These are phyloP conservation scores for Castanea mollissima DNA, from an alignment of 306 rosid genomes.

Conservation along the genomic window DNA sequence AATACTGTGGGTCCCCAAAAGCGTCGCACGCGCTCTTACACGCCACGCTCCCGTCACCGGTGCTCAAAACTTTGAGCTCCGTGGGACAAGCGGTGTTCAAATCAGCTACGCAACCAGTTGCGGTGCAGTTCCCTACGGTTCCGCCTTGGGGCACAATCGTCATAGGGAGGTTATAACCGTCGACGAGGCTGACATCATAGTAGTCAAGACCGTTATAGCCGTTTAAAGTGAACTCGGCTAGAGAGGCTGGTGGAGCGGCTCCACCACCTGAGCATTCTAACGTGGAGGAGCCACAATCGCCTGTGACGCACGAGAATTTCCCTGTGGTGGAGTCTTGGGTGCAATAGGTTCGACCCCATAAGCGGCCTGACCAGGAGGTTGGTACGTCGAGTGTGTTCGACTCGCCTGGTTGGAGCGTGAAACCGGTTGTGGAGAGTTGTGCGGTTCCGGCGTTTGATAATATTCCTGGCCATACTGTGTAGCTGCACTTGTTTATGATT, in stretches of 20 bases:
- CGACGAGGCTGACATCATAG: constrained; percentile 91
- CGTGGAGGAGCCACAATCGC: constrained; percentile 66
- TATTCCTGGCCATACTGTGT: constrained; percentile 81
- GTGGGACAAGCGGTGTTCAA: constrained; percentile 65
- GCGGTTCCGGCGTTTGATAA: constrained; percentile 68
- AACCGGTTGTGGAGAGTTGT: constrained; percentile 67
- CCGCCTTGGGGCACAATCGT: constrained; percentile 52
- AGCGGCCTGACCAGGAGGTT: constrained; percentile 77
- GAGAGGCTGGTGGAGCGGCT: constrained; percentile 62
- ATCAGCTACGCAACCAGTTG: constrained; percentile 67
- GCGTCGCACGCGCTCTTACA: constrained; percentile 97
- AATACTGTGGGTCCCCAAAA: constrained; percentile 68
- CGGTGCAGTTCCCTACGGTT: constrained; percentile 56
- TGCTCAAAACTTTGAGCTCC: constrained; percentile 47
- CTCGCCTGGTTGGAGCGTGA: constrained; percentile 46
- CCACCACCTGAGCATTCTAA: constrained; percentile 55
- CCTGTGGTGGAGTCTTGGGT: constrained; percentile 47
- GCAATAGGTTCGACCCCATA: constrained; percentile 82
- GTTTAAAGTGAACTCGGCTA: constrained; percentile 72
- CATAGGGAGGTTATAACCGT: constrained; percentile 85
- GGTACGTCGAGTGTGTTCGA: constrained; percentile 49
- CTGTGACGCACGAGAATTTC: constrained; percentile 69
- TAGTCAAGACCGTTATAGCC: constrained; percentile 71
- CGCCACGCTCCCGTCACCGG: constrained; percentile 47
- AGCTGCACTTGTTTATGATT: constrained; percentile 55